Evolutionary conservation across 2,329 filamentous ascomycete genomes (phyloP), one percentile per base, ranked within the genome.

Genomic region (Penicillium sp.): DNA sequence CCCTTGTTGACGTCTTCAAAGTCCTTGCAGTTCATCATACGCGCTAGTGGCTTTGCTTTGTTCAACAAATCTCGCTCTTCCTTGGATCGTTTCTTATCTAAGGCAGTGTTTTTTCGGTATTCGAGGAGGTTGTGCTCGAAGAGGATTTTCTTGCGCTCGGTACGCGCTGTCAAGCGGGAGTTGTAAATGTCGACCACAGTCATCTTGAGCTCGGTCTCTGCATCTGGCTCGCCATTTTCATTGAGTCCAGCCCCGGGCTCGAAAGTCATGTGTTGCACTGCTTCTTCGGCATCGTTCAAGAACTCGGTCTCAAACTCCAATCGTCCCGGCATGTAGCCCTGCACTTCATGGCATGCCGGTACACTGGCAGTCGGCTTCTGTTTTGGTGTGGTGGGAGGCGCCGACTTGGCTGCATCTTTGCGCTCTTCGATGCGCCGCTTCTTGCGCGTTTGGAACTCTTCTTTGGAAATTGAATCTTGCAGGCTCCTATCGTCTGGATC

Each of bases 101-200:
- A 74, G 48, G 91, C 89, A 26, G 84, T 88, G 70, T 96, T 96
- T 73, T 96, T 95, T 59, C 91, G 83, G 69, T 99, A 99, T 53
- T 99, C 93, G 4, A 99, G 80, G 28, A 99, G 80, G 57, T 89
- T 89, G 74, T 99, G 94, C 70, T 97, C 92, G 67, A 99, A 97
- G 6, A 99, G 89, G 48, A 97, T 89, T 77, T 94, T 95, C 76
- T 99, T 99, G 43, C 94, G 84, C 67, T 97, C 93, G 7, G 93
- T 93, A 63, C 94, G 87, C 55, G 92, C 89, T 2, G 92, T 96
- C 17, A 99, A 78, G 5, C 92, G 86, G 55, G 89, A 88, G 69
- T 99, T 99, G 80, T 99, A 99, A 48, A 99, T 96, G 62, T 96
- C 91, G 86, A 99, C 97, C 19, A 99, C 91, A 0, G 91, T 96